A percentile compares a stretch with the other conserved stretches of the same genome.
Evolutionary conservation across 768 basidiomycete genomes (phyloP).

Genomic region (Boletus patriciae): DNA sequence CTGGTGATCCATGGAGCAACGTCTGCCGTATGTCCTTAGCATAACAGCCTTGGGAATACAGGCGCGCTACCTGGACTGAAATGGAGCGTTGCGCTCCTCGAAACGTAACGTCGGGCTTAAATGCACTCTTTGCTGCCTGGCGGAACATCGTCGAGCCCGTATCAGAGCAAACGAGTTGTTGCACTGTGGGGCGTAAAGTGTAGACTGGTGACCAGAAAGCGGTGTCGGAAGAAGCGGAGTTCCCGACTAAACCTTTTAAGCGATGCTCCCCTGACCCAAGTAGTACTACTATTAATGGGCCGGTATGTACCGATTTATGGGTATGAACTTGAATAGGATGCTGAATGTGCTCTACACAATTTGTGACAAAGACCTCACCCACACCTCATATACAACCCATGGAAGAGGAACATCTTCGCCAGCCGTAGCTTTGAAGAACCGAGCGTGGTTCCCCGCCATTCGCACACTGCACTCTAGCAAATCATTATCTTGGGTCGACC

Average conservation of each 20-base stretch:
- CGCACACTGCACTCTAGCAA: conserved; percentile 30
- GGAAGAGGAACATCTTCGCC: conserved; percentile 25
- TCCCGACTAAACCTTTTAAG: neutral
- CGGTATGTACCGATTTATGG: too few species aligned
- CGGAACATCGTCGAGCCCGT: conserved; percentile 23
- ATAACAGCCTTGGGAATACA: conserved; percentile 22
- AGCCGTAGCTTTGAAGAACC: conserved; percentile 33
- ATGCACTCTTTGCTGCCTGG: conserved; percentile 15
- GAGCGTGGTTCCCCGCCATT: conserved; percentile 19
- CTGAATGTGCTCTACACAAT: conserved; percentile 2
- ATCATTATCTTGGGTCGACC: neutral
- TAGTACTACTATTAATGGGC: too few species aligned
- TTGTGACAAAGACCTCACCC: conserved; percentile 33
- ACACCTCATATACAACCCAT: conserved; percentile 44
- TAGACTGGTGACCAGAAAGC: too few species aligned
- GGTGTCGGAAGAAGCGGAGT: conserved; percentile 23
- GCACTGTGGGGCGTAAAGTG: conserved; percentile 1
- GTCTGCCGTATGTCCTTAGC: conserved; percentile 50
- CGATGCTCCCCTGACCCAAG: neutral
- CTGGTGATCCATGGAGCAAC: conserved; percentile 89
- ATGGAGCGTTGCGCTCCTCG: conserved; percentile 45
- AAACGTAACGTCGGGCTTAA: conserved; percentile 15
- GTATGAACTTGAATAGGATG: too few species aligned
- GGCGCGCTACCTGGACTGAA: conserved; percentile 58
- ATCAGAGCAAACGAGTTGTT: conserved; percentile 1